Percentiles rank a stretch among this genome's conserved stretches.
These are phyloP conservation scores for Candida ortonii DNA, from an alignment of 805 yeast genomes.

Conservation along the genomic window DNA sequence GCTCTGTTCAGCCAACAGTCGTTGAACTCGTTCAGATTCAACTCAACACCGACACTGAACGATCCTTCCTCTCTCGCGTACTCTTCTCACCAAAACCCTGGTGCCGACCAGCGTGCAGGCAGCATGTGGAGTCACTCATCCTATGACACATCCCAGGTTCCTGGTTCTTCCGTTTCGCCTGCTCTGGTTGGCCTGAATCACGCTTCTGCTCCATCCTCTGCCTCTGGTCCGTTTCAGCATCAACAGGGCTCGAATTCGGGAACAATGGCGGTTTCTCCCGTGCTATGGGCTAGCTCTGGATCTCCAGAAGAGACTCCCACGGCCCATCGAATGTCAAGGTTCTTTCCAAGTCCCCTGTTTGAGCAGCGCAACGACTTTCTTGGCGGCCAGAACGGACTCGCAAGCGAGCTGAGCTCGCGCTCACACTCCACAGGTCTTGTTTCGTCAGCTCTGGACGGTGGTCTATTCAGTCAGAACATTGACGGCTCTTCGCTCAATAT, in stretches of 20 bases:
- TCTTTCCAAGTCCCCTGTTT: constrained; percentile 34
- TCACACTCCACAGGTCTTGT: constrained; percentile 23
- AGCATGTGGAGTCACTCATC: too few species aligned
- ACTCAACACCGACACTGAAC: too few species aligned
- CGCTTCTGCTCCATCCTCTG: too few species aligned
- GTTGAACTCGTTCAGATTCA: too few species aligned
- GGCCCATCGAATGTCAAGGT: constrained; percentile 30
- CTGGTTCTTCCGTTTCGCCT: too few species aligned
- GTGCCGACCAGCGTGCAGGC: too few species aligned
- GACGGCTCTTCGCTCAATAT: constrained; percentile 4
- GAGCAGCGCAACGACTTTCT: constrained; percentile 22
- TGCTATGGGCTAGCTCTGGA: constrained; percentile 22
- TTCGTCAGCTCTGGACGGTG: constrained; percentile 21
- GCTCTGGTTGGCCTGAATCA: too few species aligned
- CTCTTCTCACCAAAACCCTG: too few species aligned
- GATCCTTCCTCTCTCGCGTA: too few species aligned
- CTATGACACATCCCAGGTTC: too few species aligned
- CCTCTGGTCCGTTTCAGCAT: neutral
- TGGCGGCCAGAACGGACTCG: constrained; percentile 1
- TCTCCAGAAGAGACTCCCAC: constrained; percentile 25
- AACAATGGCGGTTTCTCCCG: constrained; percentile 24
- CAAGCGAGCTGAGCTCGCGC: constrained; percentile 12
- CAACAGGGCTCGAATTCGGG: constrained; percentile 5
- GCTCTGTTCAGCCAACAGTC: too few species aligned
- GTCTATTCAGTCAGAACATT: constrained; percentile 12